Evolutionary conservation across 169 alveolate genomes (phyloP), one percentile per base, ranked within the genome.

Genomic region (Eimeria maxima): DNA sequence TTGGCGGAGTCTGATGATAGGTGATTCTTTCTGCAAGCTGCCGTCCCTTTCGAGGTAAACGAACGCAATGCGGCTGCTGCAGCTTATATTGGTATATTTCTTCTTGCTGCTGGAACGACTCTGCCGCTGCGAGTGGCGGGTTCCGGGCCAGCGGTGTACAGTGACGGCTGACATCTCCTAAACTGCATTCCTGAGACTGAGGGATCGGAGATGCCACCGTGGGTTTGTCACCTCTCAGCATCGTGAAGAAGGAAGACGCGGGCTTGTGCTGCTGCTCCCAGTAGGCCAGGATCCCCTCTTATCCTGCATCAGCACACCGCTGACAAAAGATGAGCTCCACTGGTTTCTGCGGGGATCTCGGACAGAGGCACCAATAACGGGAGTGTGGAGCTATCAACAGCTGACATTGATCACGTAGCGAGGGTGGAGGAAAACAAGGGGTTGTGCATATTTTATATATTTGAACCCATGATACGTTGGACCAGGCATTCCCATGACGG

Each of bases 161-260:
- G 38, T 24, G 29, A 0, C 87, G 53, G 38, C 87, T 38, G 63
- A 13, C 4, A 22, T n/a, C 89, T 50, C 50, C 45, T 47, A 78
- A 50, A 78, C 65, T 78, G 44, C 89, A 78, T n/a, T 3, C 67
- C 2, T 38, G 89, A 11, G 89, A 78, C 7, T 13, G 38, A 4
- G 89, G 89, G 6, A 78, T 78, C 24, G 89, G 89, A 11, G 89
- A 63, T 5, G 89, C 89, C 89, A 78, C 67, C 4, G 89, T 38
- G 45, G 89, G 89, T 47, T 20, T 50, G 67, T 22, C 65, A 78
- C 4, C n/a, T 20, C n/a, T 67, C 16, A 22, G 89, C 89, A 78
- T 78, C n/a, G 67, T 65, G 18, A 8, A 47, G n/a, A 27, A 7
- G 65, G 20, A 27, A 38, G 10, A 10, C 65, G 18, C 6, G 5